Evolutionary conservation across 225 moss, liverwort and hornwort genomes (phyloP), one percentile per base, ranked within the genome.

Genomic region (Climacium dendroides): DNA sequence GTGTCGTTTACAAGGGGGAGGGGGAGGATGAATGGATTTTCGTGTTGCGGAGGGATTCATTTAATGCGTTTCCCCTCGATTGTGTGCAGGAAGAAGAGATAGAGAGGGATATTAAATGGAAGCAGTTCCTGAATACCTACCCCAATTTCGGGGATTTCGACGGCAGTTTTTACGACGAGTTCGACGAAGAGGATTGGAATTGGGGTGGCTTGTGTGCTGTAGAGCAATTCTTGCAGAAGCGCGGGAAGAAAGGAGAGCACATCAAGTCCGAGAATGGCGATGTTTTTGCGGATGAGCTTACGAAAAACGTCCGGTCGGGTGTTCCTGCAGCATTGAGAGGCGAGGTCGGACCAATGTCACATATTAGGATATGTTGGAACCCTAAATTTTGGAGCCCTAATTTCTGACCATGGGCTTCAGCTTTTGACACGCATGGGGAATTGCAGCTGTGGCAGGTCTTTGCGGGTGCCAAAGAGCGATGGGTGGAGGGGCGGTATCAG

Each of bases 91-190:
- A 92, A 82, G 97, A 98, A 86, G 97, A 98, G 85, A 80, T 85
- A 96, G 87, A 88, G 86, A 25, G 94, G 94, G 88, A 96, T 94
- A 90, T 94, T 89, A 53, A 91, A 92, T 98, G 97, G 97, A 91
- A 93, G 87, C 90, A 93, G 24, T 96, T 97, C 65, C 73, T 97
- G 86, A 85, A 87, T 5, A 87, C 86, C 20, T 85, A 93, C 34
- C 83, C 85, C 67, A 82, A 84, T 79, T 47, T 41, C 47, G 83
- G 82, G 78, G 88, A 85, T 57, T 62, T 78, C 17, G 76, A 84
- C 41, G 60, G 43, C 80, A 85, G 30, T 60, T 58, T 59, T 45
- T 45, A 48, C 22, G 69, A 86, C 55, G 81, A 15, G 67, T 87
- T 83, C 55, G 90, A 93, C 70, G 87, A 64, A 30, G 86, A 90